A percentile compares a stretch with the other conserved stretches of the same genome.
These are phyloP conservation scores for Priceomyces fermenticarens DNA, from an alignment of 805 yeast species.

Conservation along the genomic window DNA sequence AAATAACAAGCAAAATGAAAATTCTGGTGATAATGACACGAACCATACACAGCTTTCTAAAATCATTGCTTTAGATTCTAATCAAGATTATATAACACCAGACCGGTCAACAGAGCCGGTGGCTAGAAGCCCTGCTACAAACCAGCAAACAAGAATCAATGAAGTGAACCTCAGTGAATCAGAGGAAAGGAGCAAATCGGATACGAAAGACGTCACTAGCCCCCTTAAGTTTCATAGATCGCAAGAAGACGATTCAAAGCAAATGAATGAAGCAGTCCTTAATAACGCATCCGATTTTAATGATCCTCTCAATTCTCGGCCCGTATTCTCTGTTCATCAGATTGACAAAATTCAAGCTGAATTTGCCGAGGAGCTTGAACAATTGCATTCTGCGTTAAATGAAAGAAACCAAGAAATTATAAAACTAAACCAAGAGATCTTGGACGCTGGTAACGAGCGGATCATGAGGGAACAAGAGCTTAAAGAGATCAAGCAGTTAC, in stretches of 20 bases:
- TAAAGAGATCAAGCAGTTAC: constrained; percentile 15
- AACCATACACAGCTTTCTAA: constrained; percentile 17
- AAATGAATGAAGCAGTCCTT: constrained; percentile 6
- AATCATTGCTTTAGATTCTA: constrained; percentile 10
- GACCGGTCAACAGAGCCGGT: constrained; percentile 29
- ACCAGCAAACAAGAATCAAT: constrained; percentile 20
- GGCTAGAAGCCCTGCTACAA: constrained; percentile 26
- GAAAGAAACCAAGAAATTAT: constrained; percentile 15
- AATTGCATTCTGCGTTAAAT: constrained; percentile 12
- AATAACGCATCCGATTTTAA: constrained; percentile 11
- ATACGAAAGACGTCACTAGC: constrained; percentile 19
- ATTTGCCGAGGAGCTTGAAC: constrained; percentile 15
- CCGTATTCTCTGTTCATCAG: constrained; percentile 27
- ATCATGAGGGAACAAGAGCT: constrained; percentile 13
- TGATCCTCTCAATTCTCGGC: constrained; percentile 32
- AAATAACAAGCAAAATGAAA: constrained; percentile 18
- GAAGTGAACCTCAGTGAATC: constrained; percentile 13
- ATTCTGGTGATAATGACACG: constrained; percentile 9
- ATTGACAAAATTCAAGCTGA: constrained; percentile 22
- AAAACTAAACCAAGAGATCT: constrained; percentile 15
- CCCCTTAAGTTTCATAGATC: constrained; percentile 18
- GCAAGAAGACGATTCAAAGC: constrained; percentile 7
- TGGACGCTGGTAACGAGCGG: constrained; percentile 11
- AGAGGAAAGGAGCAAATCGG: constrained; percentile 8
- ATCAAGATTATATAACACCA: constrained; percentile 24